These are phyloP conservation scores for Ophiostoma ips DNA, from an alignment of 2,329 filamentous ascomycete genomes.

Conservation along the genomic window DNA sequence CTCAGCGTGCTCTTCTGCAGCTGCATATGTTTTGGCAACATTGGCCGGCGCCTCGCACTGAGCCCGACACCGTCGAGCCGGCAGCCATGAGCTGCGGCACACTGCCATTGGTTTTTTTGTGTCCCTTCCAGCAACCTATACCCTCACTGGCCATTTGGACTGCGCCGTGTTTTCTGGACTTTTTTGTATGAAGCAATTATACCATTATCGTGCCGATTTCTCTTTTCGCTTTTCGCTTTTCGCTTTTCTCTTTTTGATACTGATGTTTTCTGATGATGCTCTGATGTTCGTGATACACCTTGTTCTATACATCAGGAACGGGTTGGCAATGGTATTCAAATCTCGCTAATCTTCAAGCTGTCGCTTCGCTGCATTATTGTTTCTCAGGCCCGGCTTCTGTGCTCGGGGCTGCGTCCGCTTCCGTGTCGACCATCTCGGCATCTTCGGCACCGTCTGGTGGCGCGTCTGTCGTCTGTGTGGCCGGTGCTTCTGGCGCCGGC, in stretches of 20 bases:
- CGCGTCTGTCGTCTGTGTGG: background rate
- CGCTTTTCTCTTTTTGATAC: background rate
- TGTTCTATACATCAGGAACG: background rate
- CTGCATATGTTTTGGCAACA: slow-evolving; percentile 90
- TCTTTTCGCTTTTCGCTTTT: too few relatives aligned
- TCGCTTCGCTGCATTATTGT: background rate
- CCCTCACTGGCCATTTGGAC: background rate
- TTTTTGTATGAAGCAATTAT: too few relatives aligned
- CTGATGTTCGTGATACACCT: background rate
- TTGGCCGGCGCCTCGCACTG: slow-evolving; percentile 66
- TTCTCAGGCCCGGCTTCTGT: background rate
- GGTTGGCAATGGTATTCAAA: too few relatives aligned
- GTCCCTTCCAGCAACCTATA: background rate
- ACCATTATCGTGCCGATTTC: too few relatives aligned
- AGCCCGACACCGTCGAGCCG: background rate
- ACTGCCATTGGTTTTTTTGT: background rate
- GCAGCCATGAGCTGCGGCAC: background rate
- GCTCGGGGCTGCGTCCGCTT: background rate
- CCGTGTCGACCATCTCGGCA: slow-evolving; percentile 7
- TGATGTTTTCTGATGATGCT: too few relatives aligned
- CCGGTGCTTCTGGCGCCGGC: background rate
- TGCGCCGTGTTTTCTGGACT: background rate
- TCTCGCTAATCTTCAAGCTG: too few relatives aligned
- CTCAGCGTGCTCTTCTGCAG: slow-evolving; percentile 89
- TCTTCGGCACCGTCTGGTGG: background rate